Conservation (phyloP, 148 eudicot species). For the Camellia japonica region DNA sequence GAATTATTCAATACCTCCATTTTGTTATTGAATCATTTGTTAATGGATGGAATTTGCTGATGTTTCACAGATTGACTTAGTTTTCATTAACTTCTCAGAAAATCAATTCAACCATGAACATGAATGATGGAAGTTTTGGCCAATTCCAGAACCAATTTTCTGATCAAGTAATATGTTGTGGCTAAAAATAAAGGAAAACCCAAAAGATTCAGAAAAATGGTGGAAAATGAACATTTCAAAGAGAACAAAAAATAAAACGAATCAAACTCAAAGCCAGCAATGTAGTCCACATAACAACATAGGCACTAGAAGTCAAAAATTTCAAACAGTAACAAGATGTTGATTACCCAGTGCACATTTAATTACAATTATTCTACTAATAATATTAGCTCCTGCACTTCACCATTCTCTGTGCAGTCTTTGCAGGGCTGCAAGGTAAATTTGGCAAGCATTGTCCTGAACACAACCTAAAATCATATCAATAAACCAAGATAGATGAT, state of each 20-base stretch:
- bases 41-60: no score
- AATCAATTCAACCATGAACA: neutral
- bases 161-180: neutral
- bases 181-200: neutral
- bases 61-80: no score
- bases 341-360: no score
- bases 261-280: neutral
- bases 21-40: no score
- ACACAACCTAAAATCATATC: no score
- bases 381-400: no score
- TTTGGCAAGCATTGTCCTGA: no score
- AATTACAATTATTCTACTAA: no score
- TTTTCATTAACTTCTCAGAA: neutral
- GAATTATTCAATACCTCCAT: no score
- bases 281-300: neutral
- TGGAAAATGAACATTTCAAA: neutral
- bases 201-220: neutral
- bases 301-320: neutral
- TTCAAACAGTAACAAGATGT: neutral
- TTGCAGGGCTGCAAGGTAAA: no score
- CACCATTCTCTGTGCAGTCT: no score
- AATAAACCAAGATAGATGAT: no score
- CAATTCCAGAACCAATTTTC: neutral
- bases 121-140: neutral
- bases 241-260: neutral